These are phyloP conservation scores for Neurospora africana DNA, from an alignment of 495 filamentous ascomycete species.

Conservation along the genomic window DNA sequence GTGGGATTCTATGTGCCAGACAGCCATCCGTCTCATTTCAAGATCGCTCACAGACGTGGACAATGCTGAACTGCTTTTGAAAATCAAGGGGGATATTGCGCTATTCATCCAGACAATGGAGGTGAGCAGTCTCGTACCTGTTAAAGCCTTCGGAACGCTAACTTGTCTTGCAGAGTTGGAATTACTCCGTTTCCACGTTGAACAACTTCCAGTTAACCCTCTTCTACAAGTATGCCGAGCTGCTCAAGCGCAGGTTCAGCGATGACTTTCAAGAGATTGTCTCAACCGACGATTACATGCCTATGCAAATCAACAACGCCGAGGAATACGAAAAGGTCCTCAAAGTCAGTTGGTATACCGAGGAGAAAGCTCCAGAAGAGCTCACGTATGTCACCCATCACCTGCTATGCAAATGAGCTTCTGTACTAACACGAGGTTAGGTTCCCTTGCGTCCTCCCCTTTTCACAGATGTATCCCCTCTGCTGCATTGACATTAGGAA, in stretches of 20 bases:
- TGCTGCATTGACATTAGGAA: conserved; percentile 97
- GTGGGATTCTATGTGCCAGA: conserved; percentile 96
- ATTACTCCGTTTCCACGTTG: conserved; percentile 69
- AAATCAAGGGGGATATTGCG: conserved; percentile 84
- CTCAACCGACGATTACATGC: conserved; percentile 97
- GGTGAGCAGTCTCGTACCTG: conserved; percentile 30
- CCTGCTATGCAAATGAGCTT: background rate
- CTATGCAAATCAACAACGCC: conserved; percentile 82
- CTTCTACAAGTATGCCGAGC: conserved; percentile 85
- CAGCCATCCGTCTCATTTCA: conserved; percentile 66
- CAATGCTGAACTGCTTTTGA: conserved; percentile 74
- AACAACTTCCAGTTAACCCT: conserved; percentile 74
- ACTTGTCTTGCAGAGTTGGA: conserved; percentile 55
- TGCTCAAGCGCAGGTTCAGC: conserved; percentile 83
- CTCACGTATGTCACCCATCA: conserved; percentile 47
- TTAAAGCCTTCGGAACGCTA: conserved; percentile 1
- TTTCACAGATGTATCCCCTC: conserved; percentile 97
- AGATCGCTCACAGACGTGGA: conserved; percentile 65
- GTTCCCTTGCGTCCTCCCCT: conserved; percentile 85
- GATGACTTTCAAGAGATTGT: conserved; percentile 96
- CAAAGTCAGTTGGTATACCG: conserved; percentile 84
- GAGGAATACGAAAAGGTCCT: conserved; percentile 94
- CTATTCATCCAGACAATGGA: conserved; percentile 98
- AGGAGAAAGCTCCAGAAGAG: conserved; percentile 64
- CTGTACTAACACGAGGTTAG: conserved; percentile 29